A percentile compares a stretch with the other conserved stretches of the same genome.
Evolutionary conservation across 139 green algal genomes (phyloP).

Genomic region (Mesotaenium endlicherianum): DNA sequence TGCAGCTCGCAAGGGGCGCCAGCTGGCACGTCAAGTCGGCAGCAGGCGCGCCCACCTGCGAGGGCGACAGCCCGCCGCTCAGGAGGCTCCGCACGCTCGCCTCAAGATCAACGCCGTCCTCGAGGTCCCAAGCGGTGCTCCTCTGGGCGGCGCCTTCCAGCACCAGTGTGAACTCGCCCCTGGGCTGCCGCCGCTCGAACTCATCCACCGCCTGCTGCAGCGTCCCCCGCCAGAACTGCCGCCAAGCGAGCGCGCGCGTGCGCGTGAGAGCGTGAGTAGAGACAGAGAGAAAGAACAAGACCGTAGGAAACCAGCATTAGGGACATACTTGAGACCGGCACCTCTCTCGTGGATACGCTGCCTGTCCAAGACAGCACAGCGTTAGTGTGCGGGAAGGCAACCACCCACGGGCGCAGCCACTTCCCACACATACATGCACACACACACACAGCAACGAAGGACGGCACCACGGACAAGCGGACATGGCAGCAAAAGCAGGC

Average conservation of each 20-base stretch:
- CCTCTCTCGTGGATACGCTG: too few species aligned
- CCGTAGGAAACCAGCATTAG: too few species aligned
- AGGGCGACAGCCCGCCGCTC: background rate
- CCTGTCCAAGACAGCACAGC: too few species aligned
- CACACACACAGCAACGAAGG: too few species aligned
- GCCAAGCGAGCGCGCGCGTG: background rate
- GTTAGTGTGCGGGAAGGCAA: too few species aligned
- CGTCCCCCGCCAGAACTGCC: background rate
- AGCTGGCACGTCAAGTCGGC: background rate
- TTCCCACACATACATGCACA: too few species aligned
- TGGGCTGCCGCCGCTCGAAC: background rate
- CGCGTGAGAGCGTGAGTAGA: background rate
- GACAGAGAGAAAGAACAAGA: background rate
- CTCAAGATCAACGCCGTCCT: background rate
- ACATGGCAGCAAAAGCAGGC: too few species aligned
- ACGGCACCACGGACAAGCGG: too few species aligned
- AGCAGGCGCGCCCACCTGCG: background rate
- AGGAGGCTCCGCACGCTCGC: background rate
- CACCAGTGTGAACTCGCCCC: background rate
- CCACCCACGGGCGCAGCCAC: too few species aligned
- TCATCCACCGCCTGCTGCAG: background rate
- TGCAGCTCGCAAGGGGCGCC: background rate
- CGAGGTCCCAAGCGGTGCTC: background rate
- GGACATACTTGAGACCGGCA: too few species aligned
- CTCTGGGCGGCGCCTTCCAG: background rate